Evolutionary conservation across 164 flowering plant species (phyloP).

Genomic region (Nymphaea thermarum): DNA sequence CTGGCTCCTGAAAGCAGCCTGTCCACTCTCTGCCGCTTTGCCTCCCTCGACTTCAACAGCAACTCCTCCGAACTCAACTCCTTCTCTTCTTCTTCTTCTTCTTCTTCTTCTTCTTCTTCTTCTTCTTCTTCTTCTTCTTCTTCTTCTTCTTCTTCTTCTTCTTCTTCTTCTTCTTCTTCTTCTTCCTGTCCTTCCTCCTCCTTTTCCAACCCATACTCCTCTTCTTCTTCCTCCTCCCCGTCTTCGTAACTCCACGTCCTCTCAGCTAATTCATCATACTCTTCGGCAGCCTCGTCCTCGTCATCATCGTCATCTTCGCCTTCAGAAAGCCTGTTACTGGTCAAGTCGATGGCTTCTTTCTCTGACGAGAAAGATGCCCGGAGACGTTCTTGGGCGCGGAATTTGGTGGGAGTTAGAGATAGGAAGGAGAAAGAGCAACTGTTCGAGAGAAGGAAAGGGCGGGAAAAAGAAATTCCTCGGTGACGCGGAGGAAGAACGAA

Average conservation of each 20-base stretch:
- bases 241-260: constrained; percentile 2
- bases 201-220: constrained; percentile 10
- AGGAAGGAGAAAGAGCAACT: not conserved
- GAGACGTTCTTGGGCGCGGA: not conserved
- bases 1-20: constrained; percentile 46
- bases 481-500: too few species aligned
- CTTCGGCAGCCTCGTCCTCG: constrained; percentile 35
- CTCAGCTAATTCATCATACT: constrained; percentile 29
- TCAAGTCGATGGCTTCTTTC: not conserved
- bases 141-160: constrained; percentile 16
- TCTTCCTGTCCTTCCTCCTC: constrained; percentile 15
- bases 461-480: too few species aligned
- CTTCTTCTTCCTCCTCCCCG: constrained; percentile 5
- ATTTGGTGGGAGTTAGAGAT: not conserved
- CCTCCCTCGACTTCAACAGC: constrained; percentile 22
- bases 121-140: constrained; percentile 6
- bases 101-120: constrained; percentile 4
- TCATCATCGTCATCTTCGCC: constrained; percentile 29
- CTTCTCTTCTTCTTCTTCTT: constrained; percentile 15
- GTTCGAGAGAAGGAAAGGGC: not conserved
- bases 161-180: constrained; percentile 29
- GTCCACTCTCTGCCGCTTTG: constrained; percentile 68
- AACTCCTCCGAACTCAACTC: not conserved
- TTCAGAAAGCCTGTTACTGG: not conserved
- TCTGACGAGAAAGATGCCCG: not conserved